A percentile compares a stretch with the other conserved stretches of the same genome.
Conservation (phyloP, 257 asterid genomes). For the Dorcoceras hygrometricum region DNA sequence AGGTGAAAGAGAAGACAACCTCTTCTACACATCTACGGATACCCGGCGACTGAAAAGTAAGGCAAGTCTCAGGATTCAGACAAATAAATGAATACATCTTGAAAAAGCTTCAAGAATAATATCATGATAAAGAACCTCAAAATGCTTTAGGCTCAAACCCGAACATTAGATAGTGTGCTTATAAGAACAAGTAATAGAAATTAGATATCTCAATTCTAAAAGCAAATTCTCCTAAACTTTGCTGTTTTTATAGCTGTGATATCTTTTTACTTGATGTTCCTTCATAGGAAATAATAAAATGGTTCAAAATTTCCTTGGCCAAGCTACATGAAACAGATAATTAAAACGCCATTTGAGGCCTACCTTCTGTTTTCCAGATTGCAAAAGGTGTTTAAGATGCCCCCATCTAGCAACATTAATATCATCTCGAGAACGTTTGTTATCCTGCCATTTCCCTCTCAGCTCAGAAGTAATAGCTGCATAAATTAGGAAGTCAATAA, state of each 20-base stretch:
- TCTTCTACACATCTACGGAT: conserved; percentile 80
- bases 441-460: conserved; percentile 70
- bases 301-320: too few species aligned
- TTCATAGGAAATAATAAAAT: neutral
- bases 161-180: neutral
- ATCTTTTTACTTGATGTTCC: neutral
- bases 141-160: conserved; percentile 7
- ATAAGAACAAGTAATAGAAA: conserved; percentile 8
- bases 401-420: conserved; percentile 69
- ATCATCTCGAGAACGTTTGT: conserved; percentile 64
- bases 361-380: conserved; percentile 84
- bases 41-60: conserved; percentile 49
- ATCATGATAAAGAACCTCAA: conserved; percentile 1
- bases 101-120: neutral
- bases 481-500: conserved; percentile 11
- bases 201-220: too few species aligned
- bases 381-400: conserved; percentile 60
- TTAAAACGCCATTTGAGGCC: conserved; percentile 9
- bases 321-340: too few species aligned
- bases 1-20: conserved; percentile 76
- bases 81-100: neutral
- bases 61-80: conserved; percentile 4
- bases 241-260: neutral
- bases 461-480: conserved; percentile 84
- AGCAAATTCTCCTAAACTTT: neutral